Conservation (phyloP, 805 yeast genomes). For the Candida montana region DNA sequence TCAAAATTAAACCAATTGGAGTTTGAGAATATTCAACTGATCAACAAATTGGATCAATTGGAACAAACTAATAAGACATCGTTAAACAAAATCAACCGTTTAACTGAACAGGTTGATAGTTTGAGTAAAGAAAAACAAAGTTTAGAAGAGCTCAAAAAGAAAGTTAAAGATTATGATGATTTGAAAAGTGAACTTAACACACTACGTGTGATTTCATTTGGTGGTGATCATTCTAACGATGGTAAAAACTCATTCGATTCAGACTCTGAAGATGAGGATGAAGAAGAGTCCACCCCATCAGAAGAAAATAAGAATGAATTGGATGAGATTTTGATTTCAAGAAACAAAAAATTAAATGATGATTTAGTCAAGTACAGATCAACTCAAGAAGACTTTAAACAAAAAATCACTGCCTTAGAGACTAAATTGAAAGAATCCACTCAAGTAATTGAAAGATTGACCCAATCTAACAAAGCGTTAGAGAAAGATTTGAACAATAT, state of each 20-base stretch:
- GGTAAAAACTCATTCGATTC: constrained; percentile 2
- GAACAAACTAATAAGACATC: constrained; percentile 25
- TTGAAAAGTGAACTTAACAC: constrained; percentile 70
- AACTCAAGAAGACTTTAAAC: constrained; percentile 42
- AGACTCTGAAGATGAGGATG: constrained; percentile 25
- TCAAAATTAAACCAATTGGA: constrained; percentile 49
- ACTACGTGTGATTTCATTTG: constrained; percentile 72
- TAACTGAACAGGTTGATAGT: constrained; percentile 32
- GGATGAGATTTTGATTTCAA: constrained; percentile 57
- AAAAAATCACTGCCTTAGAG: constrained; percentile 38
- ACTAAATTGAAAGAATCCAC: constrained; percentile 28
- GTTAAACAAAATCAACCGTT: constrained; percentile 11
- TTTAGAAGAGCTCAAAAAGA: constrained; percentile 44
- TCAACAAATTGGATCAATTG: constrained; percentile 52
- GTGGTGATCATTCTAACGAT: constrained; percentile 44
- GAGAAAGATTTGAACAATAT: constrained; percentile 69
- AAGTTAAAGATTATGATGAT: constrained; percentile 71
- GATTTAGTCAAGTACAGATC: constrained; percentile 66
- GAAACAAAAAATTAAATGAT: constrained; percentile 67
- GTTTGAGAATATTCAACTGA: constrained; percentile 60
- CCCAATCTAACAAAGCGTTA: constrained; percentile 49
- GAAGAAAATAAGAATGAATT: constrained; percentile 27
- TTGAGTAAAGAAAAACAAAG: constrained; percentile 42
- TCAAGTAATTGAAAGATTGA: constrained; percentile 37
- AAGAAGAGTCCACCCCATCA: constrained; percentile 19